Conservation (phyloP, 495 filamentous ascomycete genomes). For the Tuber indicum region DNA sequence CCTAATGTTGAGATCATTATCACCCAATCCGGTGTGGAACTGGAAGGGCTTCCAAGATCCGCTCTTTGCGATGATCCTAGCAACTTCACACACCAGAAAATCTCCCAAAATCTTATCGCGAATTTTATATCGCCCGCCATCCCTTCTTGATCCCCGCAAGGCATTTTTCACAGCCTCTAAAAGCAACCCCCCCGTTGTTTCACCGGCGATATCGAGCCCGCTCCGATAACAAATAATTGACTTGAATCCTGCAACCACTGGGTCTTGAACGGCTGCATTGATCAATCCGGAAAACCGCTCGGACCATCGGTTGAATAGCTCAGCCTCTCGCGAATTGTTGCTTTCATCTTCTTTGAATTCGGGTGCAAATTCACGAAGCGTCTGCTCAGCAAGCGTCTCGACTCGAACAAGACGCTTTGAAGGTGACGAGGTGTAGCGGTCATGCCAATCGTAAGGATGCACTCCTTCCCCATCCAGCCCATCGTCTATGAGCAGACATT, state of each 20-base stretch:
- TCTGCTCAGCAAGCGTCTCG: constrained; percentile 63
- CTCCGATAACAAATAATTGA: constrained; percentile 77
- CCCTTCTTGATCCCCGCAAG: constrained; percentile 32
- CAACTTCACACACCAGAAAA: constrained; percentile 56
- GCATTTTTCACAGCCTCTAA: constrained; percentile 39
- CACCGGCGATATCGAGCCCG: constrained; percentile 55
- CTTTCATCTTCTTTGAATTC: constrained; percentile 32
- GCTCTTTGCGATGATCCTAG: constrained; percentile 48
- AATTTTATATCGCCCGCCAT: constrained; percentile 48
- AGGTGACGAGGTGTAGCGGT: constrained; percentile 54
- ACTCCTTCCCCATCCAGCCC: constrained; percentile 54
- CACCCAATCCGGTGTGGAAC: constrained; percentile 81
- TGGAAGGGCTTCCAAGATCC: constrained; percentile 62
- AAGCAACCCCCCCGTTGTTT: constrained; percentile 36
- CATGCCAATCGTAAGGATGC: constrained; percentile 63
- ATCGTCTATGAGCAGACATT: constrained; percentile 74
- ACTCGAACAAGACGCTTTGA: constrained; percentile 79
- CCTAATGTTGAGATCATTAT: constrained; percentile 68
- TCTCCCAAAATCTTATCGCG: constrained; percentile 59
- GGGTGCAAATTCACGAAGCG: constrained; percentile 39
- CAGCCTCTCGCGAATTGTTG: constrained; percentile 40
- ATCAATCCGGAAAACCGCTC: constrained; percentile 50
- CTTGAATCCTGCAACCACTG: constrained; percentile 76
- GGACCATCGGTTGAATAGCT: constrained; percentile 45
- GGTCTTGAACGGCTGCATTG: constrained; percentile 52